Evolutionary conservation across 2,329 filamentous ascomycete species (phyloP), one percentile per base, ranked within the genome.

Genomic region (Uncinocarpus reesii): DNA sequence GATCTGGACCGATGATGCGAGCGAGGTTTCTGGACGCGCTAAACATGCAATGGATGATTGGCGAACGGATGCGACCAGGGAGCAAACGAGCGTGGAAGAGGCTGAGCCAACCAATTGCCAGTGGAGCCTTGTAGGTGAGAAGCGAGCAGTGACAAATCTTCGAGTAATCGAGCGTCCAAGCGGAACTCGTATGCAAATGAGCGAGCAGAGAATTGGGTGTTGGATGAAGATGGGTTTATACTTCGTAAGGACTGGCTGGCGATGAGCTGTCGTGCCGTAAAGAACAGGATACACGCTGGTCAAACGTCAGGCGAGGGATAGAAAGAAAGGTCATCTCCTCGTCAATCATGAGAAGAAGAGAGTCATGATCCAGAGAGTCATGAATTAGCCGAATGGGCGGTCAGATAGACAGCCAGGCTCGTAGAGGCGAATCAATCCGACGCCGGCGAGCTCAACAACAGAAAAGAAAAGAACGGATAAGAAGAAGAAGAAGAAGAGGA

Each of bases 1-100:
- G 46, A 48, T 48, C 46, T 42, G 38, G 40, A 26, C 46, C n/a
- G 36, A 41, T 47, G 37, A 48, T 42, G 43, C 31, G 43, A 46
- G 38, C 26, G 45, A 21, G 36, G 44, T 21, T 23, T 34, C 34
- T 26, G 45, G 18, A 26, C 36, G 45, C 46, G 46, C 46, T 48
- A 42, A 35, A 28, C 37, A 41, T 29, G 40, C 37, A 42, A 16
- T 6, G 28, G 35, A 48, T 48, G 38, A 43, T 37, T 48, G 46
- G 38, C 46, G 38, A 42, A 32, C 31, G n/a, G n/a, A n/a, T n/a
- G 28, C 38, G 46, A 48, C 46, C 26, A 37, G 7, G 29, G 26
- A 41, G 45, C 45, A 34, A 47, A 41, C 26, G 45, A 47, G 35
- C 45, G 45, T 47, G 45, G 45, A 35, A 26, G 28, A 41, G 26